Evolutionary conservation across 208 protist species (phyloP).

Genomic region (Sergeia podlipaevii): DNA sequence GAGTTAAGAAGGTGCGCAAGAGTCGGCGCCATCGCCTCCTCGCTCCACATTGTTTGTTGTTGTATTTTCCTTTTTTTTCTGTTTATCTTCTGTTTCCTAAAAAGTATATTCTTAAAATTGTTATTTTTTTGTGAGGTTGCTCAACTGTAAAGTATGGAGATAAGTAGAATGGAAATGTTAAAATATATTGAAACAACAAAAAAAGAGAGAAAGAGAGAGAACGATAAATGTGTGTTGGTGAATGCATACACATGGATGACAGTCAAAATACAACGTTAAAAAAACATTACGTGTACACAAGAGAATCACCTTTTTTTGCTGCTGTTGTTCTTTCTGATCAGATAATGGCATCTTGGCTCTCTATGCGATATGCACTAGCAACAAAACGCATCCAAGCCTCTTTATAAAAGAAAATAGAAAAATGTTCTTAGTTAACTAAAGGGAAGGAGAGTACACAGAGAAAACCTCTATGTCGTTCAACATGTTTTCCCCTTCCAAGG

Average conservation of each 20-base stretch:
- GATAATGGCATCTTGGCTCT: not conserved
- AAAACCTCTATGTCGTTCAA: not conserved
- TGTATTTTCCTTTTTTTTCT: slow-evolving; percentile 10
- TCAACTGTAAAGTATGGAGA: not conserved
- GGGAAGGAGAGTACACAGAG: not conserved
- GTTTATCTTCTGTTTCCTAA: too few relatives aligned
- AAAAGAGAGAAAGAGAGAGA: slow-evolving; percentile 3
- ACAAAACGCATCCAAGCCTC: not conserved
- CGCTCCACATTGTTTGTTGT: not conserved
- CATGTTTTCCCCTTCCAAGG: not conserved
- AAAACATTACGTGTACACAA: slow-evolving; percentile 8
- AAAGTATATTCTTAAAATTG: not conserved
- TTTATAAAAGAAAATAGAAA: slow-evolving; percentile 7
- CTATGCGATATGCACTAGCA: not conserved
- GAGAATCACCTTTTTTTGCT: not conserved
- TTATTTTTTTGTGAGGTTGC: slow-evolving; percentile 12
- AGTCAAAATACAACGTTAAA: slow-evolving; percentile 1
- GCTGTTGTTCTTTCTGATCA: too few relatives aligned
- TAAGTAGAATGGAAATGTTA: not conserved
- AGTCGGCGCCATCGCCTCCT: slow-evolving; percentile 38
- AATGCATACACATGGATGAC: not conserved
- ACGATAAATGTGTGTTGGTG: not conserved
- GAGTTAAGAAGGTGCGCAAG: slow-evolving; percentile 34
- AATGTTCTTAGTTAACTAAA: not conserved
- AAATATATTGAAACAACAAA: not conserved